phyloP scores from a whole-genome alignment of 2,329 filamentous ascomycete genomes.

The Xenosphaeropsis pyriputrescens region DNA sequence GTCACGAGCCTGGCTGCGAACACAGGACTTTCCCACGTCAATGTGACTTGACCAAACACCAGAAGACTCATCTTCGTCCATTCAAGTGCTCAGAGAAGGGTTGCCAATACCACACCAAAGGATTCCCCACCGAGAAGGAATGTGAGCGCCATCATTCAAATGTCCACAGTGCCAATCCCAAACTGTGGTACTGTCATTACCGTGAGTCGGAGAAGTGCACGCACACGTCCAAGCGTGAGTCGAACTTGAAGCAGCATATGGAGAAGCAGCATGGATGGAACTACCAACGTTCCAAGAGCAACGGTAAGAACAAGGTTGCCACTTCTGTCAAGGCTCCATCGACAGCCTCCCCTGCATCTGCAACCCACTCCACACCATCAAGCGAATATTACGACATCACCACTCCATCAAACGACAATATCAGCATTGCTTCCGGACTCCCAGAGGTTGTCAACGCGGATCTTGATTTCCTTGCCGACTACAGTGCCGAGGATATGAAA shows the following conservation, averaged over 20 bases:
- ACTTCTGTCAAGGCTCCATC: slow-evolving; percentile 29
- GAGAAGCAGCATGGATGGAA: slow-evolving; percentile 87
- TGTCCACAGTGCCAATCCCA: slow-evolving; percentile 72
- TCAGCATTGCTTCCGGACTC: slow-evolving; percentile 6
- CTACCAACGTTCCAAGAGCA: slow-evolving; percentile 89
- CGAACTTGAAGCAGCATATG: slow-evolving; percentile 98
- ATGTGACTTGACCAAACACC: slow-evolving; percentile 96
- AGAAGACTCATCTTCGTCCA: slow-evolving; percentile 92
- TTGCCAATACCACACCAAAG: slow-evolving; percentile 83
- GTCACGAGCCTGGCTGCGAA: slow-evolving; percentile 74
- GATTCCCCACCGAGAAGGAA: slow-evolving; percentile 97
- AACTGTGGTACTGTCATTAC: slow-evolving; percentile 72
- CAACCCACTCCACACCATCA: slow-evolving; percentile 40
- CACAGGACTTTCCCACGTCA: slow-evolving; percentile 60
- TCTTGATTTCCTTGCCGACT: neutral
- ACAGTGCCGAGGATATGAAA: neutral
- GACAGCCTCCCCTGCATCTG: slow-evolving; percentile 44
- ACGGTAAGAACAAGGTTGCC: slow-evolving; percentile 42
- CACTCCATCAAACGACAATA: slow-evolving; percentile 13
- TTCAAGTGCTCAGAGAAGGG: slow-evolving; percentile 77
- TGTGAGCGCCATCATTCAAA: slow-evolving; percentile 93
- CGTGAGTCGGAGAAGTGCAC: slow-evolving; percentile 48
- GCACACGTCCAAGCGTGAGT: slow-evolving; percentile 90
- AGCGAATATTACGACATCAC: slow-evolving; percentile 23
- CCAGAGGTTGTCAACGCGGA: neutral